Percentiles rank a stretch among this genome's conserved stretches.
These are phyloP conservation scores for Acidomyces sp. DNA, from an alignment of 495 filamentous ascomycete genomes.

Conservation along the genomic window DNA sequence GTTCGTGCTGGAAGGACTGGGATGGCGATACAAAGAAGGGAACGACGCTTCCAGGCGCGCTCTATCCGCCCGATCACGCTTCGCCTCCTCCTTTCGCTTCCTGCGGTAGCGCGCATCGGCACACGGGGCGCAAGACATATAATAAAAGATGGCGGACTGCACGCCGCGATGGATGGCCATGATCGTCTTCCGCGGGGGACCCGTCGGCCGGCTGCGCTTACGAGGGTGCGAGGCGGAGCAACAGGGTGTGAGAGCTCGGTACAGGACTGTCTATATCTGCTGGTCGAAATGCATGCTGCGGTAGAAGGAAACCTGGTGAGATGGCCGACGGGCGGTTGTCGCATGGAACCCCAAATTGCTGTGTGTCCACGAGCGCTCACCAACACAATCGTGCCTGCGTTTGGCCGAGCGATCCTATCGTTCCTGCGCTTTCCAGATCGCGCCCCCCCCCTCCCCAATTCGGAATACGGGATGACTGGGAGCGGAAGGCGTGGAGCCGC, in stretches of 20 bases:
- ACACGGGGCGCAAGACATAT: constrained; percentile 73
- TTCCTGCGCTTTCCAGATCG: no score
- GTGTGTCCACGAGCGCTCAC: no score
- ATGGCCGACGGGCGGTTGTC: no score
- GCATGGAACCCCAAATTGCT: no score
- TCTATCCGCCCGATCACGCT: constrained; percentile 45
- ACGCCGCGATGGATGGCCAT: constrained; percentile 25
- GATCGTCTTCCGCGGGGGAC: neutral
- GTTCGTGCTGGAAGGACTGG: constrained; percentile 70
- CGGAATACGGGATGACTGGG: no score
- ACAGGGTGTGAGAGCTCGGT: neutral
- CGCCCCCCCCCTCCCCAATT: no score
- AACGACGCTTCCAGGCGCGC: constrained; percentile 48
- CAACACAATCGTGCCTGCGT: no score
- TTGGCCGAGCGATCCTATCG: no score
- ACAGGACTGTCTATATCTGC: neutral
- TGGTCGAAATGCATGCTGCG: constrained; percentile 2
- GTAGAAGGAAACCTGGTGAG: no score
- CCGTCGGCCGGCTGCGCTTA: no score
- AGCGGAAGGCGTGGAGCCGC: no score
- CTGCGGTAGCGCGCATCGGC: constrained; percentile 47
- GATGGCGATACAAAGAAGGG: constrained; percentile 62
- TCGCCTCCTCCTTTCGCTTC: constrained; percentile 53
- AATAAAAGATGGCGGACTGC: constrained; percentile 80
- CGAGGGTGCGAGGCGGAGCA: no score